Evolutionary conservation across 2,329 filamentous ascomycete genomes (phyloP).

Genomic region (Apiospora rasikravindrae): DNA sequence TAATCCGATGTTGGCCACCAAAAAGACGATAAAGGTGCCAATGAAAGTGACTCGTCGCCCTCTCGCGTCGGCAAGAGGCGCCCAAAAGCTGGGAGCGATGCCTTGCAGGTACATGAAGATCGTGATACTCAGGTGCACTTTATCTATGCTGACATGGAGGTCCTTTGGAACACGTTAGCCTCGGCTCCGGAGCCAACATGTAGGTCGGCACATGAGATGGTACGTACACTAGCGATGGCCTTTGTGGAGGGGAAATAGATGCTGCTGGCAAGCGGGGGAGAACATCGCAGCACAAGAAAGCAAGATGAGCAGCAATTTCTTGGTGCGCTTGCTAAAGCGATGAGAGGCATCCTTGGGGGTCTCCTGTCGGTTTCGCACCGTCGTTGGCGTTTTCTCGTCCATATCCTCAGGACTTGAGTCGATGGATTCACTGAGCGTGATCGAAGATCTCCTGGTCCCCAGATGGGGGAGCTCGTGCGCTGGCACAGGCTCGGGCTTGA

Average conservation of each 20-base stretch:
- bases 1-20: slow-evolving; percentile 51
- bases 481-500: neutral
- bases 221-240: slow-evolving; percentile 40
- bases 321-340: neutral
- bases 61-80: slow-evolving; percentile 51
- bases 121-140: slow-evolving; percentile 48
- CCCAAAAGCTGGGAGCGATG: slow-evolving; percentile 54
- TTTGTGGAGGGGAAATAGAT: slow-evolving; percentile 56
- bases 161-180: slow-evolving; percentile 28
- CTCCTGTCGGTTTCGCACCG: neutral
- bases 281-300: slow-evolving; percentile 50
- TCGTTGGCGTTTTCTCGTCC: neutral
- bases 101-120: slow-evolving; percentile 58
- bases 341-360: neutral
- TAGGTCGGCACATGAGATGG: neutral
- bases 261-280: slow-evolving; percentile 56
- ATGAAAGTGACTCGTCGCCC: slow-evolving; percentile 52
- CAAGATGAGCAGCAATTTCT: neutral
- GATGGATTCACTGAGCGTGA: neutral
- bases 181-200: neutral
- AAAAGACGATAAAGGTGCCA: slow-evolving; percentile 52
- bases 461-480: neutral
- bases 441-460: slow-evolving; percentile 3
- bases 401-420: neutral
- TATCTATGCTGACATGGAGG: slow-evolving; percentile 36